phyloP scores from a whole-genome alignment of 1,284 basidiomycete species.

The Malassezia brasiliensis region DNA sequence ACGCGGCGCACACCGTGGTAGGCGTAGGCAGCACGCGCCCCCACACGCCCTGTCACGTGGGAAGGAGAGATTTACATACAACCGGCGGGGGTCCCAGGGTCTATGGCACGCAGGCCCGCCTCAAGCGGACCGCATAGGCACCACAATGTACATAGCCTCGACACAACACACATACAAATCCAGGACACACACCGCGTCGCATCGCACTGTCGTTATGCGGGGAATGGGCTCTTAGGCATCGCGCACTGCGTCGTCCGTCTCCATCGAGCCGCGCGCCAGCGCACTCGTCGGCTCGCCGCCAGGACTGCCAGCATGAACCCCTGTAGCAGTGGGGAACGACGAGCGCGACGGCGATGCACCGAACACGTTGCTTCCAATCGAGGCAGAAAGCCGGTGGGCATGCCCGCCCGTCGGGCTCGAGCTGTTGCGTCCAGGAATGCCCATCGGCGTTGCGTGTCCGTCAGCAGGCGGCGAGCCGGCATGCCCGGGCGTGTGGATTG shows the following conservation, averaged over 20 bases:
- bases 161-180: not conserved
- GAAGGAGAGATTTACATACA: not conserved
- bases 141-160: not conserved
- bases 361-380: slow-evolving; percentile 2
- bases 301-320: slow-evolving; percentile 6
- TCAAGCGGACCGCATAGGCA: no score
- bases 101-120: no score
- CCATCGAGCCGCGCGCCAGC: slow-evolving; percentile 6
- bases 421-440: slow-evolving; percentile 5
- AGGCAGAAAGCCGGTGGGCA: not conserved
- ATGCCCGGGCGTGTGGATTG: slow-evolving; percentile 3
- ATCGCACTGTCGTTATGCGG: no score
- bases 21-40: not conserved
- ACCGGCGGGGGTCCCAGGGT: no score
- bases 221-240: not conserved
- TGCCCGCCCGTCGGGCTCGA: slow-evolving; percentile 4
- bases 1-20: not conserved
- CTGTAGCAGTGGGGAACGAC: slow-evolving; percentile 12
- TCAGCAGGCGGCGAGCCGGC: slow-evolving; percentile 4
- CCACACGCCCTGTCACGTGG: not conserved
- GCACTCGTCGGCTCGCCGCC: slow-evolving; percentile 13
- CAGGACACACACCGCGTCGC: no score
- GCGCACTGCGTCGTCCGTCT: not conserved
- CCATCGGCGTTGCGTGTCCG: slow-evolving; percentile 6
- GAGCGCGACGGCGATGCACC: slow-evolving; percentile 11